Conservation (phyloP, 371 early-diverging fungal genomes). For the Dinochytrium kinnereticum region DNA sequence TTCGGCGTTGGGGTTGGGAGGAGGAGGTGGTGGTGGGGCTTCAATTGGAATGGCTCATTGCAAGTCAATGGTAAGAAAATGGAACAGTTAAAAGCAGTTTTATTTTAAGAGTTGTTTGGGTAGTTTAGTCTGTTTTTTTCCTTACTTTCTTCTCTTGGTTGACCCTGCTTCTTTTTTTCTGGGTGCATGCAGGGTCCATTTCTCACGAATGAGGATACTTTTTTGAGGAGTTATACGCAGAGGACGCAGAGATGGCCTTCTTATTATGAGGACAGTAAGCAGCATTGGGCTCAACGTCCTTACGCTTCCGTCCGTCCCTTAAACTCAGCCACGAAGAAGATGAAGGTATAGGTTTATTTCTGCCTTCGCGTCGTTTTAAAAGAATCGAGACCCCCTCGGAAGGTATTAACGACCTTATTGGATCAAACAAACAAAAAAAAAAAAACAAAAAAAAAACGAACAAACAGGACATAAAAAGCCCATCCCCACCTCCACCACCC, state of each 20-base stretch:
- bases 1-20: too few species aligned
- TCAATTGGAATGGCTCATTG: too few species aligned
- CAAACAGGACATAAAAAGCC: too few species aligned
- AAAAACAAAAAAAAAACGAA: too few species aligned
- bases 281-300: constrained; percentile 4
- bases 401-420: neutral
- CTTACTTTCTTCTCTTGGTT: too few species aligned
- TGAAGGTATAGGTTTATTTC: neutral
- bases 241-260: neutral
- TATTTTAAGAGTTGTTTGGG: too few species aligned
- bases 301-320: neutral
- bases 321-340: constrained; percentile 1
- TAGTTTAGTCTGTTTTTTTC: too few species aligned
- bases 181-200: neutral
- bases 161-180: neutral
- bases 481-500: neutral
- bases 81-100: too few species aligned
- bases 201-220: neutral
- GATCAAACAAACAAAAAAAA: neutral
- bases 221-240: constrained; percentile 4
- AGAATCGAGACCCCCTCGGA: neutral
- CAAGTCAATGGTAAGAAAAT: too few species aligned
- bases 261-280: neutral
- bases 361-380: neutral
- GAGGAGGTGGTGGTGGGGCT: too few species aligned